Conservation (phyloP, 1,284 basidiomycete genomes). For the Sporisorium exsertum region DNA sequence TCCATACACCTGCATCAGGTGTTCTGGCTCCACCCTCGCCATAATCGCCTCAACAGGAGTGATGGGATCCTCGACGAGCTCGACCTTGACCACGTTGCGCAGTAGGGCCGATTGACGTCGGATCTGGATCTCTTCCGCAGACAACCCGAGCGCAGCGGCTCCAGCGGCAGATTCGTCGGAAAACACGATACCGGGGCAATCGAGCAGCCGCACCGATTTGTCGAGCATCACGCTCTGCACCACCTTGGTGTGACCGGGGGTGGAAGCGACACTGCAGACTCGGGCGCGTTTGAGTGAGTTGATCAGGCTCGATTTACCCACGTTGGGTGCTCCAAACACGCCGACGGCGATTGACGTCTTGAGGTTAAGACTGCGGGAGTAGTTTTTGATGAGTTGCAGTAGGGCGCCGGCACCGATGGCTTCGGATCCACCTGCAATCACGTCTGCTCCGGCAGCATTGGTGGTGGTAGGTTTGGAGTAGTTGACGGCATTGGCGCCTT, state of each 20-base stretch:
- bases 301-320: slow-evolving; percentile 94
- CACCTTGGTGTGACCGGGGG: slow-evolving; percentile 93
- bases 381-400: slow-evolving; percentile 89
- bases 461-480: slow-evolving; percentile 11
- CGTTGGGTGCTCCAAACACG: slow-evolving; percentile 96
- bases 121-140: slow-evolving; percentile 70
- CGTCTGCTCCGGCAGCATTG: slow-evolving; percentile 1
- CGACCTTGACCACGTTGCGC: slow-evolving; percentile 92
- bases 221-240: slow-evolving; percentile 94
- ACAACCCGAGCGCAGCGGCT: slow-evolving; percentile 73
- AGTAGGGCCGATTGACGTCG: slow-evolving; percentile 70
- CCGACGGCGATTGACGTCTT: slow-evolving; percentile 78
- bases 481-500: slow-evolving; percentile 40
- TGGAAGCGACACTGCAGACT: slow-evolving; percentile 87
- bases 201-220: slow-evolving; percentile 89
- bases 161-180: slow-evolving; percentile 54
- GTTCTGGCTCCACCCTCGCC: slow-evolving; percentile 51
- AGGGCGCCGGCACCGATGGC: slow-evolving; percentile 74
- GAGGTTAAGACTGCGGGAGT: slow-evolving; percentile 72
- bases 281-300: slow-evolving; percentile 84
- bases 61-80: slow-evolving; percentile 90
- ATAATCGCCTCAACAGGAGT: slow-evolving; percentile 72
- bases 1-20: slow-evolving; percentile 58
- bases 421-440: slow-evolving; percentile 68
- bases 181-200: slow-evolving; percentile 91